phyloP scores from a whole-genome alignment of 257 asterid genomes.

The Solanum clarkiae region DNA sequence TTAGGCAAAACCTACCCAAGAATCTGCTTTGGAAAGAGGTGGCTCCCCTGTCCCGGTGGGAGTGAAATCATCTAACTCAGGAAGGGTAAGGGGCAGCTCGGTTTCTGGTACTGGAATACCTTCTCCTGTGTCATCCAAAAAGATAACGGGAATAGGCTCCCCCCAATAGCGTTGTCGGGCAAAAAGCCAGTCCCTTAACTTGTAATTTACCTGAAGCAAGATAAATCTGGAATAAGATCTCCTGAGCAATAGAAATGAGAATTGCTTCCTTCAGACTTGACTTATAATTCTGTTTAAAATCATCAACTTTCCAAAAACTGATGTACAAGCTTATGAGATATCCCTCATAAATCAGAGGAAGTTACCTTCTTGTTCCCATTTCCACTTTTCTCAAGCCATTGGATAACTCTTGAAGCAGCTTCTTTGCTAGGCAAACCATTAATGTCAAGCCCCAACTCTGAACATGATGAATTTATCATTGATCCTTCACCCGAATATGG shows the following conservation, averaged over 20 bases:
- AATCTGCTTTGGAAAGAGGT: constrained; percentile 72
- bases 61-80: constrained; percentile 89
- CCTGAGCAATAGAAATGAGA: background rate
- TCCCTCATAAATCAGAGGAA: background rate
- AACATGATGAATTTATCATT: constrained; percentile 72
- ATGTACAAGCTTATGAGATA: background rate
- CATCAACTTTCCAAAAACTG: background rate
- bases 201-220: constrained; percentile 62
- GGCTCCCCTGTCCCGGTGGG: constrained; percentile 99
- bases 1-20: constrained; percentile 63
- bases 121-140: constrained; percentile 55
- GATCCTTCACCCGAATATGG: constrained; percentile 79
- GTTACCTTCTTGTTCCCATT: constrained; percentile 76
- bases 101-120: constrained; percentile 72
- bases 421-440: constrained; percentile 64
- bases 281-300: background rate
- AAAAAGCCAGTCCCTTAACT: constrained; percentile 96
- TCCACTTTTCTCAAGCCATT: constrained; percentile 79
- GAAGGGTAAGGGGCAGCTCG: constrained; percentile 87
- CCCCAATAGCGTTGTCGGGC: constrained; percentile 99
- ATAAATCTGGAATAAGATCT: constrained; percentile 1
- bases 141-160: constrained; percentile 89
- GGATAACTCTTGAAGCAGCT: constrained; percentile 64
- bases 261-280: background rate
- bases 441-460: constrained; percentile 61